Base-by-base conservation (phyloP, 768 basidiomycete genomes). In the Trametes punicea region DNA sequence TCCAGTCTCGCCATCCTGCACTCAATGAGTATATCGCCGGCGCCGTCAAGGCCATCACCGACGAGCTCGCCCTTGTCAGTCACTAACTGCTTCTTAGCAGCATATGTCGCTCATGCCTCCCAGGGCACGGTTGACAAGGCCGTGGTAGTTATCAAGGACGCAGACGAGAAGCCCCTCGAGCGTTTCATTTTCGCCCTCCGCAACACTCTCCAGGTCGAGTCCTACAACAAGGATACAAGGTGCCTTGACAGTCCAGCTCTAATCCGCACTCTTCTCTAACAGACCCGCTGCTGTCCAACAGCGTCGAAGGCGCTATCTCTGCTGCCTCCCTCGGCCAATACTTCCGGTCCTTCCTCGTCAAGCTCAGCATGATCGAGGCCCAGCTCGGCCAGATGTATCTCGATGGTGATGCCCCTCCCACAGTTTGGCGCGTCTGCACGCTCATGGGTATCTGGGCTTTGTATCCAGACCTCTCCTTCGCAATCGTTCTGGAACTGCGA, bases 11-110 rank as follows among this genome's bases (percentile, higher is more conserved):
- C n/a, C 91, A 95, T 68, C 93, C 94, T 2, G 81, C 82, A 38
- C 75, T 98, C 49, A 88, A 90, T 60, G 84, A 88, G 41, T 98
- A 97, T 68, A 87, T 98, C 53, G 82, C 90, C n/a, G 88, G 89
- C 18, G 88, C 91, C 2, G 78, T 93, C 55, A 87, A 87, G 65
- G 87, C 90, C n/a, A 70, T 94, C 26, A 77, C 80, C 18, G 88
- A 90, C 42, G 93, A 96, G 69, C 76, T 97, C 13, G 68, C 75
- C 18, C 74, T 76, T 53, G 92, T 92, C 62, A 57, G 64, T 53
- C 30, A 18, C 26, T 23, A 41, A n/a, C 11, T 4, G 15, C 25
- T 31, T 6, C 15, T n/a, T 15, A 21, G 15, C 51, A 39, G 31
- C 11, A 27, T 18, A 10, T n/a, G 8, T 7, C 29, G 8, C 51